A percentile compares a stretch with the other conserved stretches of the same genome.
phyloP scores from a whole-genome alignment of 208 protist species.

The Trypanosoma melophagium region DNA sequence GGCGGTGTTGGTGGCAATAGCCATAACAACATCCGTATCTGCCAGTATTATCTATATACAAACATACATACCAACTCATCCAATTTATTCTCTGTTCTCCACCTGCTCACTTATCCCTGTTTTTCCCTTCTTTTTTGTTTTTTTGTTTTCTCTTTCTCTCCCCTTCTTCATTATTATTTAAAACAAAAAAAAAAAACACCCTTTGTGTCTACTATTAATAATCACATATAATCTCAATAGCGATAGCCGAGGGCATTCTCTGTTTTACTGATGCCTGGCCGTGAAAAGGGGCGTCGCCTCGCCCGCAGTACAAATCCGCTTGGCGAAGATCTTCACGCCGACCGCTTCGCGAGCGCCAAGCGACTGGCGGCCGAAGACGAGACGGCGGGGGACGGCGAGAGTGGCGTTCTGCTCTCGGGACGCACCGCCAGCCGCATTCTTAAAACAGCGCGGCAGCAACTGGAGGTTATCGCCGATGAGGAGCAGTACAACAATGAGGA shows the following conservation, averaged over 20 bases:
- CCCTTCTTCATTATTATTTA: background rate
- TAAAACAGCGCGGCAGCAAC: conserved; percentile 66
- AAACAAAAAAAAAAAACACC: no score
- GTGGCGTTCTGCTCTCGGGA: conserved; percentile 70
- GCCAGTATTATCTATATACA: no score
- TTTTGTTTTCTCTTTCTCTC: background rate
- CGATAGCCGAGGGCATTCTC: background rate
- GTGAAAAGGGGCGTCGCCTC: conserved; percentile 43
- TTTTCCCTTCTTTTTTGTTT: background rate
- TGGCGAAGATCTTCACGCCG: conserved; percentile 75
- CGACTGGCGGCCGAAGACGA: conserved; percentile 26
- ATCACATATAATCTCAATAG: background rate
- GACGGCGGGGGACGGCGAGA: conserved; percentile 31
- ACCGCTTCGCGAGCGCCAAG: conserved; percentile 77
- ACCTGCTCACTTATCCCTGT: no score
- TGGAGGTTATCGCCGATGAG: conserved; percentile 60
- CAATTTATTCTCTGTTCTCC: no score
- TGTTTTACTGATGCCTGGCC: conserved; percentile 32
- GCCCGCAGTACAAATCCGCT: conserved; percentile 69
- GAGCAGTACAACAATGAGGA: conserved; percentile 13
- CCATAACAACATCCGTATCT: no score
- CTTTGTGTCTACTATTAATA: background rate
- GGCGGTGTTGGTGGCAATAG: no score
- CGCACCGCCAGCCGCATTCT: conserved; percentile 80
- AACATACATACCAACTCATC: no score